Evolutionary conservation across 2,329 filamentous ascomycete genomes (phyloP).

Genomic region (Nemania abortiva): DNA sequence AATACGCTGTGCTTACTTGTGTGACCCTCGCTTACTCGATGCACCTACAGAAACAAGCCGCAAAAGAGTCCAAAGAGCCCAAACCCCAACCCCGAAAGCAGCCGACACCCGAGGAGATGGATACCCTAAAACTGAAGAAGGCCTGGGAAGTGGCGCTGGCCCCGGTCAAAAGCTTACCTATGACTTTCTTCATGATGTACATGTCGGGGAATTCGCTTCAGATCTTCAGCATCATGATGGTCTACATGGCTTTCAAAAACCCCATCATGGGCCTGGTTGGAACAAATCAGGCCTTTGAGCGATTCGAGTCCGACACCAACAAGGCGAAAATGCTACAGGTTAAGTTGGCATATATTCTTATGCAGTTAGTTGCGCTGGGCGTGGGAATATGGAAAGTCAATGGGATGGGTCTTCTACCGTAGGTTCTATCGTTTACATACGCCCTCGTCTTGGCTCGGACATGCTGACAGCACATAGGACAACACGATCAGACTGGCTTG

Average conservation of each 20-base stretch:
- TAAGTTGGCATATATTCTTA: conserved; percentile 87
- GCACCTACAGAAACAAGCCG: conserved; percentile 60
- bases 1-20: conserved; percentile 19
- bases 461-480: conserved; percentile 70
- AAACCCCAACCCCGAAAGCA: conserved; percentile 70
- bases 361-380: conserved; percentile 85
- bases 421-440: conserved; percentile 55
- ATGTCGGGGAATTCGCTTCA: conserved; percentile 99
- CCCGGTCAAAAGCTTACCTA: conserved; percentile 92
- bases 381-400: conserved; percentile 98
- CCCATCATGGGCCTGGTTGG: conserved; percentile 85
- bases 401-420: conserved; percentile 94
- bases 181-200: conserved; percentile 99
- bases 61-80: conserved; percentile 62
- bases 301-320: conserved; percentile 87
- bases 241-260: conserved; percentile 98
- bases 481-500: conserved; percentile 96
- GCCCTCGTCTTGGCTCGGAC: not conserved
- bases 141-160: conserved; percentile 97
- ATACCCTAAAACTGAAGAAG: conserved; percentile 96
- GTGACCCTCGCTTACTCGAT: conserved; percentile 11
- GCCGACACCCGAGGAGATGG: conserved; percentile 86
- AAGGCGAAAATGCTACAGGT: conserved; percentile 79
- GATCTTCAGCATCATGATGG: conserved; percentile 99
- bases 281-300: conserved; percentile 89